Conservation (phyloP, 768 basidiomycete species). For the Solioccasus polychromus region DNA sequence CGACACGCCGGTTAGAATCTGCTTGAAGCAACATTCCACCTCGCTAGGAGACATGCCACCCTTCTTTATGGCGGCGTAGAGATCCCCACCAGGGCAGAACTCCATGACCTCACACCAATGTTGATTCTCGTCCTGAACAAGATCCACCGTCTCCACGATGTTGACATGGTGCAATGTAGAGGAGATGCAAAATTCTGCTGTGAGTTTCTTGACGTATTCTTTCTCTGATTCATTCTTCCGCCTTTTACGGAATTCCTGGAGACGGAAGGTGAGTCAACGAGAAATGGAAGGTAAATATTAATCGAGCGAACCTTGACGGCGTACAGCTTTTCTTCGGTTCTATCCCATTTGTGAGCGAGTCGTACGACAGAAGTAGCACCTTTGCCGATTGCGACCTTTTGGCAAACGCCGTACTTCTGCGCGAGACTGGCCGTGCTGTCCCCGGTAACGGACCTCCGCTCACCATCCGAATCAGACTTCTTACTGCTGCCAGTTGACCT, state of each 20-base stretch:
- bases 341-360: constrained; percentile 98
- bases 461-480: constrained; percentile 66
- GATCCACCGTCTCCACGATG: constrained; percentile 97
- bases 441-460: constrained; percentile 42
- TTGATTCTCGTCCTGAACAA: constrained; percentile 95
- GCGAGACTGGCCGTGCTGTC: constrained; percentile 58
- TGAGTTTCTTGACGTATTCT: constrained; percentile 99
- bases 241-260: constrained; percentile 94
- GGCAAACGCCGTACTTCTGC: constrained; percentile 96
- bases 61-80: constrained; percentile 98
- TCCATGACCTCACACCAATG: constrained; percentile 99
- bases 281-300: background rate
- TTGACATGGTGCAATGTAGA: constrained; percentile 93
- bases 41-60: constrained; percentile 89
- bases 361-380: constrained; percentile 97
- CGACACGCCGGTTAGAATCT: constrained; percentile 82
- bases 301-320: constrained; percentile 81
- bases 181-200: constrained; percentile 97
- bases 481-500: constrained; percentile 62
- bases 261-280: background rate
- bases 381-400: constrained; percentile 95
- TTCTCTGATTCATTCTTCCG: constrained; percentile 98
- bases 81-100: constrained; percentile 96
- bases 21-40: constrained; percentile 98
- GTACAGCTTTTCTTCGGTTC: constrained; percentile 93